phyloP scores from a whole-genome alignment of 1,139 yeast species.

The Eremothecium sinecaudum region DNA sequence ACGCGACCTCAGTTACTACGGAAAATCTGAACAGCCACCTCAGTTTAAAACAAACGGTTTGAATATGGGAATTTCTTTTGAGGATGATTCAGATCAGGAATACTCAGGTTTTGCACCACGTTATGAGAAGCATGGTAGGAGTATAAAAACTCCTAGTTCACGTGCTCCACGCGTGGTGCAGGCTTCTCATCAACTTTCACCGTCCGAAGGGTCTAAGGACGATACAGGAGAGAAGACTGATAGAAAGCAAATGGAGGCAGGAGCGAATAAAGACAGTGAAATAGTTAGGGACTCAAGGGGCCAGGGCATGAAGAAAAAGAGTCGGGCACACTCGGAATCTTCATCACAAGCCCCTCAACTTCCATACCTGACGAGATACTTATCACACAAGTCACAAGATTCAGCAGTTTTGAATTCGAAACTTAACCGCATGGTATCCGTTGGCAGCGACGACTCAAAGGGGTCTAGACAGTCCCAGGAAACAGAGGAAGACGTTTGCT shows the following conservation, averaged over 20 bases:
- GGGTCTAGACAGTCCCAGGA: conserved; percentile 69
- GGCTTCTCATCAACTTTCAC: conserved; percentile 13
- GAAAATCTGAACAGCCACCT: background rate
- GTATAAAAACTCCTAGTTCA: conserved; percentile 12
- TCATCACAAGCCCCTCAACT: conserved; percentile 8
- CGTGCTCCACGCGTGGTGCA: conserved; percentile 20
- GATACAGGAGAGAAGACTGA: background rate
- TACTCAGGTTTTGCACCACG: conserved; percentile 6
- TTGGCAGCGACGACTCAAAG: conserved; percentile 62
- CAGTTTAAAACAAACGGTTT: conserved; percentile 2
- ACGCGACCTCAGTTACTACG: background rate
- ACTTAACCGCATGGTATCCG: conserved; percentile 29
- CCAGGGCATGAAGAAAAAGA: conserved; percentile 7
- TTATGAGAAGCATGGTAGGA: background rate
- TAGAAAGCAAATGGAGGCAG: background rate
- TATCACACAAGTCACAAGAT: conserved; percentile 13
- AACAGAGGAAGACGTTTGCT: conserved; percentile 96
- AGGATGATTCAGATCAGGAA: conserved; percentile 15
- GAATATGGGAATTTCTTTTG: conserved; percentile 8
- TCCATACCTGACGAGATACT: conserved; percentile 10
- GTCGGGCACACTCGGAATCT: conserved; percentile 10
- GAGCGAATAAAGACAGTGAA: conserved; percentile 6
- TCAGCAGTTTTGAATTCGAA: conserved; percentile 11
- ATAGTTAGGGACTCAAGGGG: conserved; percentile 13
- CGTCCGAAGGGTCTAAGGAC: conserved; percentile 3